These are phyloP conservation scores for Entelexis paramagnoliae DNA, from an alignment of 1,139 yeast genomes.

Conservation along the genomic window DNA sequence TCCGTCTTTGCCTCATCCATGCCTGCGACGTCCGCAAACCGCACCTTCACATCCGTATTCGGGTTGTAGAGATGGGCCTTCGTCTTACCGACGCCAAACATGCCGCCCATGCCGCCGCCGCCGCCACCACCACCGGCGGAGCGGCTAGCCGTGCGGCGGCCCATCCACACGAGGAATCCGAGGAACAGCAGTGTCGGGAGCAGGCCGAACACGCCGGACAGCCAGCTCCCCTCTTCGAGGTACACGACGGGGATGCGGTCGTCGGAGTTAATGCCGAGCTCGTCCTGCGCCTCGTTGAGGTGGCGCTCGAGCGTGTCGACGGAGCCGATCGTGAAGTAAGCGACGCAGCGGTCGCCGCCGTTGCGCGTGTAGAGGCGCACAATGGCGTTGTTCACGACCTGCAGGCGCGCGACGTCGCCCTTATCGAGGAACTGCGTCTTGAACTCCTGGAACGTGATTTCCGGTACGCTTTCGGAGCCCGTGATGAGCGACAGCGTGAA, in stretches of 20 bases:
- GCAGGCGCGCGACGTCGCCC: slow-evolving; percentile 67
- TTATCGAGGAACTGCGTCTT: slow-evolving; percentile 69
- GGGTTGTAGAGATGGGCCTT: slow-evolving; percentile 83
- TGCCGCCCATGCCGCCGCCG: slow-evolving; percentile 31
- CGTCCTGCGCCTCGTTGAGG: slow-evolving; percentile 65
- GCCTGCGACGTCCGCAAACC: slow-evolving; percentile 92
- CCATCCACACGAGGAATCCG: slow-evolving; percentile 76
- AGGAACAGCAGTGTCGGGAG: slow-evolving; percentile 75
- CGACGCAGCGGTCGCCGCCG: slow-evolving; percentile 21
- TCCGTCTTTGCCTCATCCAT: slow-evolving; percentile 94
- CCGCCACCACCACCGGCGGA: slow-evolving; percentile 35
- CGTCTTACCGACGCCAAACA: slow-evolving; percentile 54
- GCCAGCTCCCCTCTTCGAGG: slow-evolving; percentile 47
- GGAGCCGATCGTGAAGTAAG: slow-evolving; percentile 75
- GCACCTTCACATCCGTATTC: slow-evolving; percentile 77
- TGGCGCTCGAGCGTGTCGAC: slow-evolving; percentile 80
- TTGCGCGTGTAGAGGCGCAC: slow-evolving; percentile 42
- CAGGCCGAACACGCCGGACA: slow-evolving; percentile 52
- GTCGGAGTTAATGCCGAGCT: slow-evolving; percentile 50
- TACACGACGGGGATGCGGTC: slow-evolving; percentile 77
- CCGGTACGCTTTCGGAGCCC: slow-evolving; percentile 31
- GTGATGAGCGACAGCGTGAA: slow-evolving; percentile 27
- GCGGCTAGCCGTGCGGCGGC: slow-evolving; percentile 48
- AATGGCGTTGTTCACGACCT: slow-evolving; percentile 64
- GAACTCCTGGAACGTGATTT: slow-evolving; percentile 83